Base-by-base conservation (phyloP, 1,139 yeast genomes). In the Yamadazyma blattariae region DNA sequence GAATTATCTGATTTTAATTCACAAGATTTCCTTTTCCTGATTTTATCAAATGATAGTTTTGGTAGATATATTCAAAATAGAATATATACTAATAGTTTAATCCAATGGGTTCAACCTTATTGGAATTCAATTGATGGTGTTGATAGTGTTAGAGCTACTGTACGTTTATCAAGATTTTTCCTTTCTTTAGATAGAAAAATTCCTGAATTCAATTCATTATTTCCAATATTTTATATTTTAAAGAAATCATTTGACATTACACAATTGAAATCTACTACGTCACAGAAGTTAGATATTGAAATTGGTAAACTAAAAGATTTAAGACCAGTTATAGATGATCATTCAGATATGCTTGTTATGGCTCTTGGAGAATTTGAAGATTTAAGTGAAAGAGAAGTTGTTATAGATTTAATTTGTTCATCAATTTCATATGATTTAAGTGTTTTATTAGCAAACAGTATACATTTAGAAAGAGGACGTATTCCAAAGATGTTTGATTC, bases 361-460 rank as follows among this genome's bases (percentile, higher is more conserved):
- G 12, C 27, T 3, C 12, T 30, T 13, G 6, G 5, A 5, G 3
- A 31, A 41, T 14, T 25, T 13, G 15, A 32, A 19, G 14, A 20
- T 13, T n/a, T 12, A 13, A 4, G 35, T 10, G n/a, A 30, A 15
- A 25, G 12, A 20, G 7, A 9, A 7, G 9, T 16, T 3, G 9
- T 35, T 0, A 54, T 69, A 40, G 47, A 59, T n/a, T 63, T 82
- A 5, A 57, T 80, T 10, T 52, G 67, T 0, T 52, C 63, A 12
- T 68, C 82, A 14, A 51, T 82, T 19, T 55, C 63, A 27, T 81
- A 74, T 51, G 94, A 84, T 51, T 60, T 81, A 14, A 52, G 71
- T 11, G 57, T 71, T n/a, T 57, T 82, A 35, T 74, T 82, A 2
- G 78, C 77, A 41, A 71, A 73, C 40, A 71, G 82, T 14, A 57